Conservation (phyloP, 164 flowering plant genomes). For the Vitis riparia region DNA sequence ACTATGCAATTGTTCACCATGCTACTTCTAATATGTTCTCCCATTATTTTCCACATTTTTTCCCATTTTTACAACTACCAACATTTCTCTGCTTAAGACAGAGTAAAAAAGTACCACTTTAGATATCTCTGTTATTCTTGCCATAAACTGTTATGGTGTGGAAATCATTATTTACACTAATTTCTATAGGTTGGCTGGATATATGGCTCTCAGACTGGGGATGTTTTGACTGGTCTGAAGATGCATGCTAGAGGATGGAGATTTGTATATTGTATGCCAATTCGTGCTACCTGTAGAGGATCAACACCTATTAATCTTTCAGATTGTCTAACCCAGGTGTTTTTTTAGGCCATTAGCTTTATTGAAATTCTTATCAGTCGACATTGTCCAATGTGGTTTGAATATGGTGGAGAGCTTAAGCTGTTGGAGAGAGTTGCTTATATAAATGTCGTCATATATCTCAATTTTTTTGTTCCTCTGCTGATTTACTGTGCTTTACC, state of each 20-base stretch:
- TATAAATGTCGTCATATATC: slow-evolving; percentile 45
- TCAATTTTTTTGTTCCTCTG: slow-evolving; percentile 42
- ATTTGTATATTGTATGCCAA: too few relatives aligned
- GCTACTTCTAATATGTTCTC: not conserved
- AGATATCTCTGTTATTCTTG: too few relatives aligned
- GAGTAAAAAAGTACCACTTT: too few relatives aligned
- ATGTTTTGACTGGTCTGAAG: too few relatives aligned
- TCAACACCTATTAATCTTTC: slow-evolving; percentile 55
- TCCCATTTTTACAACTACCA: not conserved
- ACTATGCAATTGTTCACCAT: too few relatives aligned
- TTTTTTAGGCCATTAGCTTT: slow-evolving; percentile 46
- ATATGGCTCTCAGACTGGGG: too few relatives aligned
- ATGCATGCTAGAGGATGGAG: too few relatives aligned
- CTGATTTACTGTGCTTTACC: slow-evolving; percentile 48
- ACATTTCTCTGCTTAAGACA: not conserved
- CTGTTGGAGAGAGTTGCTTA: slow-evolving; percentile 40
- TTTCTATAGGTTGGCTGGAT: too few relatives aligned
- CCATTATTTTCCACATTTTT: not conserved
- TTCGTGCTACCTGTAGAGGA: slow-evolving; percentile 42
- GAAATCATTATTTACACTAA: too few relatives aligned
- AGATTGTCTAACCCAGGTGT: slow-evolving; percentile 46
- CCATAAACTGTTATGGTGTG: too few relatives aligned
- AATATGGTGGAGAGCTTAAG: slow-evolving; percentile 20
- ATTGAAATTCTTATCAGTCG: slow-evolving; percentile 49
- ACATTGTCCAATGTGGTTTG: slow-evolving; percentile 54